These are phyloP conservation scores for Mallotus japonicus DNA, from an alignment of 441 rosid genomes.

Conservation along the genomic window DNA sequence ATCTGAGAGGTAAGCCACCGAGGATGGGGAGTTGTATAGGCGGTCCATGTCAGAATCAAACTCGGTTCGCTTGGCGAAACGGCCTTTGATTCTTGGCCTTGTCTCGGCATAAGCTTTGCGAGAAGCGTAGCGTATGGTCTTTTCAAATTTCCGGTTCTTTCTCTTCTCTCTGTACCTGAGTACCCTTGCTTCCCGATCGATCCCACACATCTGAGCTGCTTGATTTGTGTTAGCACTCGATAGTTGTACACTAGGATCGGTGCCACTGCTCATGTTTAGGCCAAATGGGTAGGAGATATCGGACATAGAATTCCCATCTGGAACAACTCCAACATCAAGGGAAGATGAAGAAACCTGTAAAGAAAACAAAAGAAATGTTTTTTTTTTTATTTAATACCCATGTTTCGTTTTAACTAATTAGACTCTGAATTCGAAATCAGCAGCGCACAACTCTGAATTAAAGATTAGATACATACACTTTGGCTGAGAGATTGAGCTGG, in stretches of 20 bases:
- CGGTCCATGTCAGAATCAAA: conserved; percentile 46
- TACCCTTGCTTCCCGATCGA: conserved; percentile 80
- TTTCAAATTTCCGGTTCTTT: conserved; percentile 89
- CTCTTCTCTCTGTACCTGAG: conserved; percentile 96
- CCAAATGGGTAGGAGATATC: conserved; percentile 56
- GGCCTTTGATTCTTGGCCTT: conserved; percentile 89
- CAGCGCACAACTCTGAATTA: neutral
- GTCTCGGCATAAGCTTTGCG: conserved; percentile 94
- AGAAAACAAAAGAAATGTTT: neutral
- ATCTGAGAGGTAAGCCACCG: conserved; percentile 32
- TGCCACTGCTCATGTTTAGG: conserved; percentile 22
- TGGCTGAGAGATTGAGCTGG: conserved; percentile 55
- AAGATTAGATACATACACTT: conserved; percentile 43
- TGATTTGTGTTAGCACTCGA: conserved; percentile 30
- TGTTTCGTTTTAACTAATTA: too few relatives aligned
- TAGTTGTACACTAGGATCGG: conserved; percentile 30
- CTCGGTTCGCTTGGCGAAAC: conserved; percentile 78
- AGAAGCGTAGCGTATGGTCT: conserved; percentile 92
- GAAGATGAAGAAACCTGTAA: conserved; percentile 85
- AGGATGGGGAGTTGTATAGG: conserved; percentile 24
- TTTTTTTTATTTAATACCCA: too few relatives aligned
- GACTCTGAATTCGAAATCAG: too few relatives aligned
- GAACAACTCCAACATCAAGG: conserved; percentile 83
- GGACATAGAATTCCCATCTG: conserved; percentile 58
- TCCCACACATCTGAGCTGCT: conserved; percentile 48